A percentile compares a stretch with the other conserved stretches of the same genome.
Conservation (phyloP, 257 asterid species). For the Solanum peruvianum region DNA sequence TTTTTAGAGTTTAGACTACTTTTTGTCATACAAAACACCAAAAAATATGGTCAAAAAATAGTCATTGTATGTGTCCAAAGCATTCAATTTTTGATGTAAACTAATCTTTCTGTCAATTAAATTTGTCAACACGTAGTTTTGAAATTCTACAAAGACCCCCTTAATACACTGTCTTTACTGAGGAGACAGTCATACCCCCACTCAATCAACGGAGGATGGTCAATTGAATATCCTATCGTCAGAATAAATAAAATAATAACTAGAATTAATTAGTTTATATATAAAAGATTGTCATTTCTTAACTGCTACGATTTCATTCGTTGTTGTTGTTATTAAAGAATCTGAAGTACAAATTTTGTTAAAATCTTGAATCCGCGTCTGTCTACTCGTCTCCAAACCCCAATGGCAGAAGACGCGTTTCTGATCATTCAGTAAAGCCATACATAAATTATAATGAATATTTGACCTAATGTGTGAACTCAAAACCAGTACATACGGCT, state of each 20-base stretch:
- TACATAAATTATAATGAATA: not conserved
- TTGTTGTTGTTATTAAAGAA: too few species aligned
- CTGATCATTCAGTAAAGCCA: not conserved
- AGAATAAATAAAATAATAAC: too few species aligned
- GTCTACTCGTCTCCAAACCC: not conserved
- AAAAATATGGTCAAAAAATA: not conserved
- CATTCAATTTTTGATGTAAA: not conserved
- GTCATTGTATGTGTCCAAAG: not conserved
- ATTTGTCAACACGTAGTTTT: not conserved
- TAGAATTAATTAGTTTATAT: too few species aligned
- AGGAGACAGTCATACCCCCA: not conserved
- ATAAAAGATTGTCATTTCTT: too few species aligned
- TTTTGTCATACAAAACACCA: not conserved
- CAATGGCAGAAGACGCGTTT: not conserved
- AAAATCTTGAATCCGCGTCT: not conserved
- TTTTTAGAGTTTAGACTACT: not conserved
- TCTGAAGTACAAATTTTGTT: not conserved
- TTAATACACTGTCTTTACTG: not conserved
- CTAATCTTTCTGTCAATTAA: not conserved
- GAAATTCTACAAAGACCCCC: not conserved
- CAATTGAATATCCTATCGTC: not conserved
- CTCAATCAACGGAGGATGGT: not conserved
- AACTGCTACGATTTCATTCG: too few species aligned
- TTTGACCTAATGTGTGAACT: not conserved
- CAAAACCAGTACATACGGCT: not conserved